phyloP scores from a whole-genome alignment of 352 stramenopile genomes.

The Pythium periplocum region DNA sequence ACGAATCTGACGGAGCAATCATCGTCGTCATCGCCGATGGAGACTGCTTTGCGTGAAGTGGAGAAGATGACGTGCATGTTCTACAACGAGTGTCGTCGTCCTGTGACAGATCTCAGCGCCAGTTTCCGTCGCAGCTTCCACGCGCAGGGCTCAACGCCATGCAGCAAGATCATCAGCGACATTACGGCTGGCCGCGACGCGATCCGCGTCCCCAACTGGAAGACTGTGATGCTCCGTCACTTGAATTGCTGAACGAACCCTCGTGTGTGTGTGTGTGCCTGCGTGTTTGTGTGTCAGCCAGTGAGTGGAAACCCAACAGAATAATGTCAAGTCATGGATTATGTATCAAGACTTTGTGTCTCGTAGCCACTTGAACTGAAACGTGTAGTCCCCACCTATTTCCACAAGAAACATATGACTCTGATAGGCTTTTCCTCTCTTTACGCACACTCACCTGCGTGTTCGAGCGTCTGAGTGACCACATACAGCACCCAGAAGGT shows the following conservation, averaged over 20 bases:
- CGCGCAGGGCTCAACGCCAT: conserved; percentile 46
- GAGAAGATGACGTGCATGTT: conserved; percentile 89
- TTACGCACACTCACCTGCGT: conserved; percentile 15
- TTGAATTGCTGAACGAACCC: conserved; percentile 34
- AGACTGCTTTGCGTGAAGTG: conserved; percentile 57
- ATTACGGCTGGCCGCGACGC: conserved; percentile 50
- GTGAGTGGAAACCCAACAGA: no score
- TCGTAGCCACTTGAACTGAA: conserved; percentile 26
- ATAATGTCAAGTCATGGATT: no score
- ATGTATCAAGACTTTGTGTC: no score
- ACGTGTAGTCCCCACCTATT: conserved; percentile 23
- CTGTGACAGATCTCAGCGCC: conserved; percentile 57
- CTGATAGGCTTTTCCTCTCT: no score
- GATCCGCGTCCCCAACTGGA: conserved; percentile 71
- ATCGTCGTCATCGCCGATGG: conserved; percentile 16
- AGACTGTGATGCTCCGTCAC: conserved; percentile 59
- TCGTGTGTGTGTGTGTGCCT: background rate
- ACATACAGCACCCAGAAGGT: conserved; percentile 32
- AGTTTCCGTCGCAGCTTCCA: conserved; percentile 70
- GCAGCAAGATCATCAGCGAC: conserved; percentile 48
- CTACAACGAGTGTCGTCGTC: conserved; percentile 77
- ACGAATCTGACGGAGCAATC: conserved; percentile 16
- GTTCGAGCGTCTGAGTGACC: conserved; percentile 21
- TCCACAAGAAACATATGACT: no score
- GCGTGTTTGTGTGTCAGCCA: background rate